Evolutionary conservation across 202 grass and related monocot genomes (phyloP).

Genomic region (Zoysia matrella): DNA sequence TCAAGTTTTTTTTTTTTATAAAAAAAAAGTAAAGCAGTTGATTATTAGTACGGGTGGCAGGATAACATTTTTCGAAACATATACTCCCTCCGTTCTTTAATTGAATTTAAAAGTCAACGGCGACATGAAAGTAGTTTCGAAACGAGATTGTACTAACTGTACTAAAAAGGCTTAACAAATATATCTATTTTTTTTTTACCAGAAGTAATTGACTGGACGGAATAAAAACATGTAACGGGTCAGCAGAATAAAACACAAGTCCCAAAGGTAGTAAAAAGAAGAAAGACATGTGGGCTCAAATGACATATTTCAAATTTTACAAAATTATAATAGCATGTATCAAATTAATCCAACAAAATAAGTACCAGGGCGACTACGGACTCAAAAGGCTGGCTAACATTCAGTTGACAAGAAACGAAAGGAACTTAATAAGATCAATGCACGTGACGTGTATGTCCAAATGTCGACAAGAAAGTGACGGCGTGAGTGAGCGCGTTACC

Average conservation of each 20-base stretch:
- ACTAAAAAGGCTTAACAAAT: not conserved
- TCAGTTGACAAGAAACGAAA: not conserved
- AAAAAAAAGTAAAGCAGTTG: not conserved
- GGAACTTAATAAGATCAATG: not conserved
- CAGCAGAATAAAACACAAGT: not conserved
- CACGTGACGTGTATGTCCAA: constrained; percentile 53
- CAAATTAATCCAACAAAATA: not conserved
- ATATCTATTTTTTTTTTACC: not conserved
- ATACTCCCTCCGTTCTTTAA: not conserved
- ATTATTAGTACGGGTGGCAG: not conserved
- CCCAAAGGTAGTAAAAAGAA: not conserved
- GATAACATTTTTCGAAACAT: not conserved
- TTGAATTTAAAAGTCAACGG: no score
- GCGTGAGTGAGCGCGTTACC: constrained; percentile 32
- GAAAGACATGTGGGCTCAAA: no score
- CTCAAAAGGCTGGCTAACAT: not conserved
- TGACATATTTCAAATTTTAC: no score
- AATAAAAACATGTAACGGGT: not conserved
- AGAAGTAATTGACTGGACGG: not conserved
- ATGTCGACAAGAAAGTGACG: constrained; percentile 29
- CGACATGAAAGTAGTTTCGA: not conserved
- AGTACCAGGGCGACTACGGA: not conserved
- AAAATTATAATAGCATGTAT: no score
- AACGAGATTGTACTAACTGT: not conserved
- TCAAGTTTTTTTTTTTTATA: not conserved